A percentile compares a stretch with the other conserved stretches of the same genome.
Evolutionary conservation across 1,139 yeast genomes (phyloP).

Genomic region (Scheffersomyces segobiensis): DNA sequence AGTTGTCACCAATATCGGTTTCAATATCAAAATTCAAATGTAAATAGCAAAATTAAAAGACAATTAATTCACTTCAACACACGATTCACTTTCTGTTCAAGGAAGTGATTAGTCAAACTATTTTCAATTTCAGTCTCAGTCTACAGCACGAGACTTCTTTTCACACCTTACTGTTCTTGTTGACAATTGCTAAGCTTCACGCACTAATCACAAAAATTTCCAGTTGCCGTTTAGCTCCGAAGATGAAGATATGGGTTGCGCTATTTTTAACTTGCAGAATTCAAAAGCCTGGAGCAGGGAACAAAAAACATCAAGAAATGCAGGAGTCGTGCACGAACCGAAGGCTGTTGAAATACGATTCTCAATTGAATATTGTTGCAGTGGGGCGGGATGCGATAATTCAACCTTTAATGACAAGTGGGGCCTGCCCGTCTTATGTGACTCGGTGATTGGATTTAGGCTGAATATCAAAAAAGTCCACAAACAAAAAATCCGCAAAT

Average conservation of each 20-base stretch:
- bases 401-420: background rate
- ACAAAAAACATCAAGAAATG: background rate
- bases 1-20: background rate
- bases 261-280: background rate
- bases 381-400: background rate
- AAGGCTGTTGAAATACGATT: background rate
- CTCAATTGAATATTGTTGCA: background rate
- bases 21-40: background rate
- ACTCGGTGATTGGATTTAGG: background rate
- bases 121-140: background rate
- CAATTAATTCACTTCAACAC: background rate
- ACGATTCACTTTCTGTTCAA: background rate
- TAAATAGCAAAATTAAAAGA: background rate
- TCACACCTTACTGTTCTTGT: background rate
- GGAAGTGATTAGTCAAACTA: background rate
- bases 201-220: background rate
- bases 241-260: background rate
- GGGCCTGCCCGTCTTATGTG: background rate
- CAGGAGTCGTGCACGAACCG: background rate
- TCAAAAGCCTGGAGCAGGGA: background rate
- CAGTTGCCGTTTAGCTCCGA: background rate
- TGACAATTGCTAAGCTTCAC: background rate
- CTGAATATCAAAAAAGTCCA: background rate
- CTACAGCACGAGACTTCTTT: background rate
- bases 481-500: background rate